A percentile compares a stretch with the other conserved stretches of the same genome.
Evolutionary conservation across 2,329 filamentous ascomycete genomes (phyloP).

Genomic region (Leptographium flavum): DNA sequence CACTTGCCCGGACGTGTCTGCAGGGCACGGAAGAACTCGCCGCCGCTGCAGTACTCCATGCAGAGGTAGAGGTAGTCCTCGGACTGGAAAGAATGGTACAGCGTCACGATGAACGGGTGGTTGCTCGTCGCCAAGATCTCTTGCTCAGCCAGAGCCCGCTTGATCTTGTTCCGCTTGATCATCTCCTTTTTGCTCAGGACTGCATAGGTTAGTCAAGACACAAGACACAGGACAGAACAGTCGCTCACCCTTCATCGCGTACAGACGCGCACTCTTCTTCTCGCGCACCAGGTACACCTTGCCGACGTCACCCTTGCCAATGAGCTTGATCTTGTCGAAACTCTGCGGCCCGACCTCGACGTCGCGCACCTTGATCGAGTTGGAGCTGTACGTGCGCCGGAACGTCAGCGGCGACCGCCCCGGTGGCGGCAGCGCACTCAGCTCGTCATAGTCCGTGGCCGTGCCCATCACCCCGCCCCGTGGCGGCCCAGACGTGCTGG

Average conservation of each 20-base stretch:
- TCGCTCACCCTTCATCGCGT: constrained; percentile 89
- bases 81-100: constrained; percentile 98
- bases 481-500: constrained; percentile 18
- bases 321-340: constrained; percentile 99
- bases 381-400: constrained; percentile 92
- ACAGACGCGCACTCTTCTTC: constrained; percentile 90
- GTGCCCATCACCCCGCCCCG: constrained; percentile 15
- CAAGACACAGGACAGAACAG: background rate
- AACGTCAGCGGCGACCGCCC: constrained; percentile 62
- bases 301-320: constrained; percentile 95
- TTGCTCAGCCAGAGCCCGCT: constrained; percentile 90
- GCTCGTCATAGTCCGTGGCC: constrained; percentile 31
- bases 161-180: constrained; percentile 99
- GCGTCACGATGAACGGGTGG: constrained; percentile 94
- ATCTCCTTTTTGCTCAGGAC: constrained; percentile 99
- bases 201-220: constrained; percentile 21
- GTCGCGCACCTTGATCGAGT: constrained; percentile 95
- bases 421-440: constrained; percentile 52
- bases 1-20: constrained; percentile 96
- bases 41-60: constrained; percentile 99
- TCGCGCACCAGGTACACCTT: constrained; percentile 96
- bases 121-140: constrained; percentile 98
- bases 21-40: constrained; percentile 92
- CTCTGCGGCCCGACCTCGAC: constrained; percentile 91
- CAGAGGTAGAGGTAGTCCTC: constrained; percentile 98